These are phyloP conservation scores for Vanrija pseudolonga DNA, from an alignment of 1,284 basidiomycete species.

Conservation along the genomic window DNA sequence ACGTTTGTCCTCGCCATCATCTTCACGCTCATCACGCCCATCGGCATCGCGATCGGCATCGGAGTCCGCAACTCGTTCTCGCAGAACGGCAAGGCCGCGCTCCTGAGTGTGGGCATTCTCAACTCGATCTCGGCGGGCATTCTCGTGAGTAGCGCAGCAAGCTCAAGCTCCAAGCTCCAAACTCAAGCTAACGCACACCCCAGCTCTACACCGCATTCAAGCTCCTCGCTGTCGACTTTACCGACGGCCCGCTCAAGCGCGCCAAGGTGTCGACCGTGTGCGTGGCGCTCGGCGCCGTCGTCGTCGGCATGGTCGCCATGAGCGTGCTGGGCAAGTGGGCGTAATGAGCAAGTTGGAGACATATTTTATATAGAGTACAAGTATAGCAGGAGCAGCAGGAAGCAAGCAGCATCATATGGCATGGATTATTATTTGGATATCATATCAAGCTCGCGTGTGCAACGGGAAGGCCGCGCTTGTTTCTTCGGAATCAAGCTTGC, in stretches of 20 bases:
- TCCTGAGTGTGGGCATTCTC: constrained; percentile 39
- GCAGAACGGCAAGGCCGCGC: constrained; percentile 30
- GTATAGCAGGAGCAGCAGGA: too few species aligned
- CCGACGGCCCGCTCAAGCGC: constrained; percentile 23
- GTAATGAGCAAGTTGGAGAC: constrained; percentile 5
- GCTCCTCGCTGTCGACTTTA: constrained; percentile 29
- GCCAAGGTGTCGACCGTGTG: constrained; percentile 19
- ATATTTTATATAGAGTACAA: too few species aligned
- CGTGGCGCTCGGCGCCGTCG: constrained; percentile 23
- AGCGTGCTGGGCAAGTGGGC: constrained; percentile 48
- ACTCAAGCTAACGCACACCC: too few species aligned
- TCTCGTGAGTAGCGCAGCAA: not conserved
- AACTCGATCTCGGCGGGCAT: constrained; percentile 30
- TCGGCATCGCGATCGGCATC: constrained; percentile 36
- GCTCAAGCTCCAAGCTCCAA: not conserved
- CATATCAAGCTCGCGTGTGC: too few species aligned
- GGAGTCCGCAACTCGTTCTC: constrained; percentile 35
- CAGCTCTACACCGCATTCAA: constrained; percentile 36
- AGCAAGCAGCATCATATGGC: too few species aligned
- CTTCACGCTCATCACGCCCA: constrained; percentile 29
- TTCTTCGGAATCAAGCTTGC: too few species aligned
- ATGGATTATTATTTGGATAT: too few species aligned
- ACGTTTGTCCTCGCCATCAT: constrained; percentile 24
- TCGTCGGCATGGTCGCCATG: constrained; percentile 38
- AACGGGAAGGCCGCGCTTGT: too few species aligned